phyloP scores from a whole-genome alignment of 305 asterid species.

The Solanum hybrid region DNA sequence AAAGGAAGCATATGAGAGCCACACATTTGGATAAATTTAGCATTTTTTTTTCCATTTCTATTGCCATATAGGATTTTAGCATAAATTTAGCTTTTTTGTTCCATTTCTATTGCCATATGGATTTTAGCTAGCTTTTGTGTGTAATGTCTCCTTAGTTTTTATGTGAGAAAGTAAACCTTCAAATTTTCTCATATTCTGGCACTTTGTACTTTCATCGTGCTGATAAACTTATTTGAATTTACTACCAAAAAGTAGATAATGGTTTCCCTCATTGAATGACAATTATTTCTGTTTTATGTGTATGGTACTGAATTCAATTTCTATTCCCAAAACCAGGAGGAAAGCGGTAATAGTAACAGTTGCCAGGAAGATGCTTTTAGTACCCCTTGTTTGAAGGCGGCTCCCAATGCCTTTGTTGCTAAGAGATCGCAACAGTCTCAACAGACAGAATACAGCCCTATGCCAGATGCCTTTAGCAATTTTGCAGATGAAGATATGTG shows the following conservation, averaged over 20 bases:
- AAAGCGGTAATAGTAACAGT: constrained; percentile 34
- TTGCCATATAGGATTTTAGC: neutral
- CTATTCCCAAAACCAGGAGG: constrained; percentile 33
- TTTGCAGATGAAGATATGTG: constrained; percentile 88
- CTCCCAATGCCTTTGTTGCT: constrained; percentile 69
- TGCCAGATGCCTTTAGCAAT: constrained; percentile 62
- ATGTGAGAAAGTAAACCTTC: neutral
- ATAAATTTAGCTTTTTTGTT: neutral
- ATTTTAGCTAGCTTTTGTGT: neutral
- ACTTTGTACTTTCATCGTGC: neutral
- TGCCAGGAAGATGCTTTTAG: constrained; percentile 54
- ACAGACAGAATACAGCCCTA: constrained; percentile 69
- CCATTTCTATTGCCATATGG: neutral
- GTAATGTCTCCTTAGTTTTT: neutral
- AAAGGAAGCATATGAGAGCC: neutral
- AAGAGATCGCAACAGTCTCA: constrained; percentile 47
- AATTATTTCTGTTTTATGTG: neutral
- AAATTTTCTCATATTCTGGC: neutral
- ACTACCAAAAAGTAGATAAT: neutral
- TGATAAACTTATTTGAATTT: neutral
- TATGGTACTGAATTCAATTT: neutral
- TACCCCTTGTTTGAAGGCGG: constrained; percentile 65
- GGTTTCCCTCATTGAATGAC: neutral
- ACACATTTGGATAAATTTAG: neutral
- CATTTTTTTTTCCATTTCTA: neutral